Percentiles rank a stretch among this genome's conserved stretches.
Conservation (phyloP, 345 rosid species). For the Durio zibethinus region DNA sequence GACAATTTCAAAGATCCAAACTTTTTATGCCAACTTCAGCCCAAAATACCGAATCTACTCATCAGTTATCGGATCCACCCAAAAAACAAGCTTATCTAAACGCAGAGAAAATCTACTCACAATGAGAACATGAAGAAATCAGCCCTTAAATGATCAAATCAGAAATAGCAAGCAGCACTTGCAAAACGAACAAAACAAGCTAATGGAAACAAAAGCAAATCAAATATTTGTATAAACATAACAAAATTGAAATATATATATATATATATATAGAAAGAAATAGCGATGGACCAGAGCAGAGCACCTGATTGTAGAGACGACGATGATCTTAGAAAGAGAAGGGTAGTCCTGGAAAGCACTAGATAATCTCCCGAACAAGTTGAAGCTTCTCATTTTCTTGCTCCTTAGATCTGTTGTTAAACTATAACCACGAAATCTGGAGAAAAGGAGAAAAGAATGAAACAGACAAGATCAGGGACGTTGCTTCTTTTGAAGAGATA, state of each 20-base stretch:
- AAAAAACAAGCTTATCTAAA: background rate
- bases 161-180: background rate
- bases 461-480: conserved; percentile 16
- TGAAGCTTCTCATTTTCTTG: conserved; percentile 55
- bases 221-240: background rate
- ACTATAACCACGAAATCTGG: conserved; percentile 26
- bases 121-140: background rate
- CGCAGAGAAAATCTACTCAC: background rate
- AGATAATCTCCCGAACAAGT: conserved; percentile 53
- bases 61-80: background rate
- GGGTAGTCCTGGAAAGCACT: conserved; percentile 67
- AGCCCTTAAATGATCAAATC: background rate
- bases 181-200: background rate
- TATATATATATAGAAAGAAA: background rate
- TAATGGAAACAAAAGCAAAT: background rate
- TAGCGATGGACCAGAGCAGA: conserved; percentile 7
- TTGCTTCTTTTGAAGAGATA: conserved; percentile 3
- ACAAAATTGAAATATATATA: background rate
- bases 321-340: conserved; percentile 57
- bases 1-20: background rate
- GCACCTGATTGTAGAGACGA: conserved; percentile 82
- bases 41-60: background rate
- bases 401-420: conserved; percentile 18
- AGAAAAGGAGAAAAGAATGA: background rate
- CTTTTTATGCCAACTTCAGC: background rate